A percentile compares a stretch with the other conserved stretches of the same genome.
phyloP scores from a whole-genome alignment of 2,329 filamentous ascomycete genomes.

The Fulvia fulva region DNA sequence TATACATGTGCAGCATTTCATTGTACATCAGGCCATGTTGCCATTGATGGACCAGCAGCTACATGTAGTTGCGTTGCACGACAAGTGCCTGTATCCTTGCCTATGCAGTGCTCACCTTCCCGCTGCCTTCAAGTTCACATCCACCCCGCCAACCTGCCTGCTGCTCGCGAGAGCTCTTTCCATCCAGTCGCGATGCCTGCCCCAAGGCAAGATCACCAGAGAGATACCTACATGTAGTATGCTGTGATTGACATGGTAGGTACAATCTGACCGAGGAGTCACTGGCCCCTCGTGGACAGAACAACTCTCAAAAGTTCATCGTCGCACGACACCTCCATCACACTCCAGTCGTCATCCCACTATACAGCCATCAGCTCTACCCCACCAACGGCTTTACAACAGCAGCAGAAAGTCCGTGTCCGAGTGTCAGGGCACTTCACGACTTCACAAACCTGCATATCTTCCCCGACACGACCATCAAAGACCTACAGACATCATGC shows the following conservation, averaged over 20 bases:
- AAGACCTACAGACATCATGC: constrained; percentile 4
- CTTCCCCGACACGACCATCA: neutral
- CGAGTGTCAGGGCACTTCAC: neutral
- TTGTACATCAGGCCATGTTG: too few relatives aligned
- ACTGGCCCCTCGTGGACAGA: neutral
- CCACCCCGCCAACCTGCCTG: neutral
- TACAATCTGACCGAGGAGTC: neutral
- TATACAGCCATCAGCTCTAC: neutral
- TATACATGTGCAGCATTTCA: too few relatives aligned
- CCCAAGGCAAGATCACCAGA: neutral
- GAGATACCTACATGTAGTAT: neutral
- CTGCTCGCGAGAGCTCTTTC: neutral
- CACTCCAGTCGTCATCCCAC: neutral
- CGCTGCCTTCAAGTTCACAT: neutral
- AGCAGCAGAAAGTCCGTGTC: neutral
- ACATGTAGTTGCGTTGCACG: neutral
- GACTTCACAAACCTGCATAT: neutral
- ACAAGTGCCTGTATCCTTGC: neutral
- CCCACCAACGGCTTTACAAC: neutral
- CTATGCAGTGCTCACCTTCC: neutral
- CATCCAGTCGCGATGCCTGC: neutral
- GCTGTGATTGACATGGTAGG: neutral
- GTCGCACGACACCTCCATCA: neutral
- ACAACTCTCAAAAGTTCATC: neutral
- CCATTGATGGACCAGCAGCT: too few relatives aligned